Base-by-base conservation (phyloP, 2,329 filamentous ascomycete species). In the Lithohypha guttulata region DNA sequence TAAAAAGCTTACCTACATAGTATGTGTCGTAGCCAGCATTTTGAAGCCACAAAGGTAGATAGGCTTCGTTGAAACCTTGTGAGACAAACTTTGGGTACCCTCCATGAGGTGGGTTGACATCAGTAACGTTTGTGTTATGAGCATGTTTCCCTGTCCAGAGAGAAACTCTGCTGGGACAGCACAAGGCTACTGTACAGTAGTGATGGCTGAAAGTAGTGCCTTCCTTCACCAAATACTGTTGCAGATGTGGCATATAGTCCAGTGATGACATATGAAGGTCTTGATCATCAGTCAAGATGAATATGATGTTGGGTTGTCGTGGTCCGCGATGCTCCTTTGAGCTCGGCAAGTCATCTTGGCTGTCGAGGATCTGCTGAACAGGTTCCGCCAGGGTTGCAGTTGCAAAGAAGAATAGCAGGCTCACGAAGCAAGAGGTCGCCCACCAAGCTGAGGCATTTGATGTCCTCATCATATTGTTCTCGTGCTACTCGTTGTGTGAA, bases 61-160 rank as follows among this genome's bases (percentile, higher is more conserved):
- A 71, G 32, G 64, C 58, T 2, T 66, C 58, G 41, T 73, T 71
- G 44, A 69, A 62, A 0, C 68, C 68, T 27, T 67, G 64, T 9
- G 57, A 55, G 29, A 72, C 55, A 40, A 73, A 70, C 45, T 71
- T 71, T 3, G 68, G 67, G 44, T 68, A 72, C 4, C 61, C 55
- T 2, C 53, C 49, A 36, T 51, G 49, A 2, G 47, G 72, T 33
- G 73, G 58, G 1, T 54, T 55, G 1, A 73, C 65, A 50, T 71
- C 67, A 0, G 79, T 83, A 1, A 83, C 75, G 47, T 83, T 83
- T 0, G 77, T 81, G 47, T 81, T 82, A 49, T 84, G 79, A 0
- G 78, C 75, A 5, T 73, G 68, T 51, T 72, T 73, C 0, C 79
- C 79, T 0, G 78, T 81, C 69, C 70, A 75, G 1, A 83, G 56